Percentiles rank a stretch among this genome's conserved stretches.
phyloP scores from a whole-genome alignment of 2,329 filamentous ascomycete genomes.

The Neonectria punicea region DNA sequence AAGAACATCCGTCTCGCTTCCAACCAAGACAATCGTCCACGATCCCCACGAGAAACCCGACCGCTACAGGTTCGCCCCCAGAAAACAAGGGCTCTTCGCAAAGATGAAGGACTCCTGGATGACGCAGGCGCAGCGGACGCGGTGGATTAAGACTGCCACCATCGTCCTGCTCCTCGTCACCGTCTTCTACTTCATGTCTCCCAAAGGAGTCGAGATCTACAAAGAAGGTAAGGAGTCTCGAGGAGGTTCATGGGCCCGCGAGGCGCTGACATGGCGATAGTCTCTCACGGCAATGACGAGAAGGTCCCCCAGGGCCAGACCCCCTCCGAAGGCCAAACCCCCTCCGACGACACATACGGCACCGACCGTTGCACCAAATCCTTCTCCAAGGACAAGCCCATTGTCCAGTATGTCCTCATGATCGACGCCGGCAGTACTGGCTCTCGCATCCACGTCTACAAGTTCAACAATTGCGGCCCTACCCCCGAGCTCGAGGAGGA shows the following conservation, averaged over 20 bases:
- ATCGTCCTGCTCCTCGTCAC: constrained; percentile 69
- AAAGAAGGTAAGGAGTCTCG: constrained; percentile 52
- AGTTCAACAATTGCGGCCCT: constrained; percentile 97
- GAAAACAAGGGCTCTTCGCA: constrained; percentile 60
- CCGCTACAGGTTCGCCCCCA: constrained; percentile 64
- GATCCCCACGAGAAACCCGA: constrained; percentile 74
- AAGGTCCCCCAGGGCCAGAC: constrained; percentile 18
- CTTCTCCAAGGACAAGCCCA: constrained; percentile 86
- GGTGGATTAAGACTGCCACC: constrained; percentile 73
- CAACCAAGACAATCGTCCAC: constrained; percentile 67
- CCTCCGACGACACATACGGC: constrained; percentile 70
- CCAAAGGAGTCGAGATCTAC: constrained; percentile 66
- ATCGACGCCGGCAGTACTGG: constrained; percentile 98
- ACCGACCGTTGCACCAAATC: constrained; percentile 84
- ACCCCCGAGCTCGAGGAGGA: constrained; percentile 96
- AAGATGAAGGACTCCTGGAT: constrained; percentile 68
- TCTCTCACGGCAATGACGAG: constrained; percentile 34
- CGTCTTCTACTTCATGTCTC: constrained; percentile 72
- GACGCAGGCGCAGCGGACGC: constrained; percentile 72
- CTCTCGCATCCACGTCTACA: constrained; percentile 97
- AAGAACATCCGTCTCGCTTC: constrained; percentile 72
- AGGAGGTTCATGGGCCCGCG: background rate
- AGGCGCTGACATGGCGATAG: constrained; percentile 28
- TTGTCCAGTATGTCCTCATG: constrained; percentile 98
- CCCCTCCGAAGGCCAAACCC: constrained; percentile 59